Conservation (phyloP, 441 rosid genomes). For the Croton setiger region DNA sequence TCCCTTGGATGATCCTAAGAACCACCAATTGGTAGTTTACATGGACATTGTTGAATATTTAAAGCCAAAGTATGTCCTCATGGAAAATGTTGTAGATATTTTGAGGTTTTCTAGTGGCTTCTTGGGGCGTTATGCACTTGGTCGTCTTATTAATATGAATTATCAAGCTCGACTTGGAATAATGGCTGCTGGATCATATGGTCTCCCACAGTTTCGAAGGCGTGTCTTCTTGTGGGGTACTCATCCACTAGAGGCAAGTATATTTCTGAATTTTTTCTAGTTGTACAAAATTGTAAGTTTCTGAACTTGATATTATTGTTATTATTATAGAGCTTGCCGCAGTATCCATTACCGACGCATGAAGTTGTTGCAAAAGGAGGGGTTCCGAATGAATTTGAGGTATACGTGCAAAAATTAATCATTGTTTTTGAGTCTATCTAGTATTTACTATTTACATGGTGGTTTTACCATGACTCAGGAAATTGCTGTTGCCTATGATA, state of each 20-base stretch:
- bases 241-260: slow-evolving; percentile 15
- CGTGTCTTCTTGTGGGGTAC: slow-evolving; percentile 19
- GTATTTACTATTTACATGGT: not conserved
- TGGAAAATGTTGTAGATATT: slow-evolving; percentile 21
- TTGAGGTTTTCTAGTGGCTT: slow-evolving; percentile 17
- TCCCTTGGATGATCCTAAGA: slow-evolving; percentile 34
- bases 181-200: slow-evolving; percentile 22
- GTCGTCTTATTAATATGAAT: slow-evolving; percentile 15
- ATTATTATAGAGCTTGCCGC: slow-evolving; percentile 10
- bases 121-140: slow-evolving; percentile 16
- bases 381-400: slow-evolving; percentile 18
- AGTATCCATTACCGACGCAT: slow-evolving; percentile 18
- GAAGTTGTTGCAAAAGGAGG: slow-evolving; percentile 13
- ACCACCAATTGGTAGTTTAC: slow-evolving; percentile 32
- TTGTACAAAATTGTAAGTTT: not conserved
- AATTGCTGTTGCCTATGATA: slow-evolving; percentile 15
- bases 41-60: slow-evolving; percentile 27
- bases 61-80: slow-evolving; percentile 14
- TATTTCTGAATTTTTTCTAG: not conserved
- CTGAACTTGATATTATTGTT: not conserved
- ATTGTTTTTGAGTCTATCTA: not conserved
- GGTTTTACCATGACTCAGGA: slow-evolving; percentile 5
- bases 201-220: slow-evolving; percentile 16
- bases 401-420: not conserved
- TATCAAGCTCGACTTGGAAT: slow-evolving; percentile 18